These are phyloP conservation scores for Terfezia claveryi DNA, from an alignment of 495 filamentous ascomycete genomes.

Conservation along the genomic window DNA sequence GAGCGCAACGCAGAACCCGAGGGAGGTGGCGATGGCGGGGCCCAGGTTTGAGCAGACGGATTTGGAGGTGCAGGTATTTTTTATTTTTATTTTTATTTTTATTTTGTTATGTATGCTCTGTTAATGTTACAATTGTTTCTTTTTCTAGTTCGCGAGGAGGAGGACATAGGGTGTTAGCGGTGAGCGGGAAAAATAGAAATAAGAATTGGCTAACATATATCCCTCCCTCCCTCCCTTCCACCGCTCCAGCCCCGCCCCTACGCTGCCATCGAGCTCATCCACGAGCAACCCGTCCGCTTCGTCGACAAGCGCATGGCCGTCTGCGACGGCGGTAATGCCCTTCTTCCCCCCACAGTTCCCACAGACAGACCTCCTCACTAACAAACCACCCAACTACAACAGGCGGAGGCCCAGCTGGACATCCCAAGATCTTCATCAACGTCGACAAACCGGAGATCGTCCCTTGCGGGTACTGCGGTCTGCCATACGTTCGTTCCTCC, in stretches of 20 bases:
- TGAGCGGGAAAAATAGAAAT: too few species aligned
- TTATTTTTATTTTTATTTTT: too few species aligned
- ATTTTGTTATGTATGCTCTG: too few species aligned
- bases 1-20: constrained; percentile 62
- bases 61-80: constrained; percentile 21
- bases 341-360: too few species aligned
- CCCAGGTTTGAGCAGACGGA: constrained; percentile 94
- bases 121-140: too few species aligned
- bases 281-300: constrained; percentile 88
- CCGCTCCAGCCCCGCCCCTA: constrained; percentile 69
- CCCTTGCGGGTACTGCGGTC: constrained; percentile 79
- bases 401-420: constrained; percentile 69
- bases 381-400: background rate
- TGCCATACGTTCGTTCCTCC: constrained; percentile 57
- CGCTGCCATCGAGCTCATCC: constrained; percentile 85
- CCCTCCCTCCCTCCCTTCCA: constrained; percentile 8
- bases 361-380: background rate
- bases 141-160: too few species aligned
- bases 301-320: constrained; percentile 55
- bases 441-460: constrained; percentile 88
- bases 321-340: constrained; percentile 49
- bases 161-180: too few species aligned
- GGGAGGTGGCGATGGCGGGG: constrained; percentile 65
- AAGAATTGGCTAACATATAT: too few species aligned
- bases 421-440: constrained; percentile 92